phyloP scores from a whole-genome alignment of 2,329 filamentous ascomycete genomes.

The Botrytis fabae region DNA sequence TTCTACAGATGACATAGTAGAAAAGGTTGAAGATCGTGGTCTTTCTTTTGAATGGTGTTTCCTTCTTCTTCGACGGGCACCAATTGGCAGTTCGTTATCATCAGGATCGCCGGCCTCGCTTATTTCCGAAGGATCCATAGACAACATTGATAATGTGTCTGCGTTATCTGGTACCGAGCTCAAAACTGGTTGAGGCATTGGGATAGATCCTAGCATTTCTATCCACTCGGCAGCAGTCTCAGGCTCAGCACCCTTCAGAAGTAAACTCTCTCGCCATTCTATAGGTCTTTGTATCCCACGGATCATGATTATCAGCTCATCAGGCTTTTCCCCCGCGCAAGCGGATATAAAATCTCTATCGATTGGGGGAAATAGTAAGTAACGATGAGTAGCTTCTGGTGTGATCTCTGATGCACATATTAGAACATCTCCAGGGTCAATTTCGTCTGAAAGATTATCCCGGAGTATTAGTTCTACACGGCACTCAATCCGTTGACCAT shows the following conservation, averaged over 20 bases:
- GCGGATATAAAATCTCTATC: constrained; percentile 72
- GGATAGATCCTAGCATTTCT: constrained; percentile 64
- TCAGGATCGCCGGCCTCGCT: constrained; percentile 25
- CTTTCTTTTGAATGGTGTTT: constrained; percentile 23
- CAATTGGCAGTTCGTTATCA: constrained; percentile 37
- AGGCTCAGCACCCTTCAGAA: constrained; percentile 63
- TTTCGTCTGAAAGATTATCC: constrained; percentile 69
- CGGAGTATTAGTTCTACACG: constrained; percentile 83
- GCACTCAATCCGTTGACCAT: constrained; percentile 84
- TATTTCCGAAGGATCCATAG: constrained; percentile 17
- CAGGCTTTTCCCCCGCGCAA: constrained; percentile 67
- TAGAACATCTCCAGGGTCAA: constrained; percentile 78
- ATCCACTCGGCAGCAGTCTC: constrained; percentile 79
- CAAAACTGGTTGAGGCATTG: constrained; percentile 53
- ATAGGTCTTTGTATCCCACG: constrained; percentile 64
- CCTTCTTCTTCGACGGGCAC: constrained; percentile 34
- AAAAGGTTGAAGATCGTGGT: constrained; percentile 22
- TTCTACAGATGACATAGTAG: constrained; percentile 11
- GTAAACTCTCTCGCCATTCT: constrained; percentile 83
- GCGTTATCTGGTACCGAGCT: constrained; percentile 21
- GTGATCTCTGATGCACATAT: constrained; percentile 79
- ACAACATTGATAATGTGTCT: constrained; percentile 24
- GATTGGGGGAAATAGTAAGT: constrained; percentile 92
- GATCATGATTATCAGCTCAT: constrained; percentile 84
- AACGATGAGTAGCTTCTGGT: constrained; percentile 71